Base-by-base conservation (phyloP, 495 filamentous ascomycete species). In the Corynascus novoguineensis region DNA sequence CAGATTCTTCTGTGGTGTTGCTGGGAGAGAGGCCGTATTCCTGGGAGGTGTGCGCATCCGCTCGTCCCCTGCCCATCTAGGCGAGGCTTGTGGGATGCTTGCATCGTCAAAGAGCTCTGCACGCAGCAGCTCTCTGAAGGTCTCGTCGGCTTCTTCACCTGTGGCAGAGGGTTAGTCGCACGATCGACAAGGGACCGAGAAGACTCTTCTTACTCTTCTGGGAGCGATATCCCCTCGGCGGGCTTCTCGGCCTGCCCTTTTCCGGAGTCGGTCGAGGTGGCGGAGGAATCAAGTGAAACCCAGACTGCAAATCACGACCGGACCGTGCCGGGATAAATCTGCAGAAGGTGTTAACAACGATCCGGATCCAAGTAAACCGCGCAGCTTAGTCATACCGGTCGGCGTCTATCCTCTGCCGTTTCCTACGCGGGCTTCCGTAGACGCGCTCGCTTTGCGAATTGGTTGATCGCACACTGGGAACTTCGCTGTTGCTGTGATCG, bases 261-360 rank as follows among this genome's bases (percentile, higher is more conserved):
- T 55, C 41, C 6, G 53, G 53, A 4, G 42, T 48, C 15, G 53
- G 53, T 86, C 95, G 40, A 11, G 93, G 86, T 15, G 92, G 92
- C 34, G 92, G 96, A 14, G 86, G 88, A 67, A 97, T 77, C 53
- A 98, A 78, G 67, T 82, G 92, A 68, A 90, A 97, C 62, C 90
- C 91, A 31, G 93, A 89, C 64, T 91, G 87, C 22, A 97, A 75
- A 68, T 98, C 95, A 68, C 95, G 90, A 8, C 95, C 93, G 50
- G 91, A 87, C 14, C 93, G 85, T 66, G 93, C 91, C 29, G 95
- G 95, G 60, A 98, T 97, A 65, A 98, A 98, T 64, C 92, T 96
- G 63, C 24, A 61, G 54, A 15, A 47, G 27, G 28, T n/a, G 40
- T 76, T 41, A 76, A 66, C 51, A 61, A 38, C 22, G 35, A 40